Percentiles rank a stretch among this genome's conserved stretches.
These are phyloP conservation scores for Capsicum chinense DNA, from an alignment of 257 asterid species.

Conservation along the genomic window DNA sequence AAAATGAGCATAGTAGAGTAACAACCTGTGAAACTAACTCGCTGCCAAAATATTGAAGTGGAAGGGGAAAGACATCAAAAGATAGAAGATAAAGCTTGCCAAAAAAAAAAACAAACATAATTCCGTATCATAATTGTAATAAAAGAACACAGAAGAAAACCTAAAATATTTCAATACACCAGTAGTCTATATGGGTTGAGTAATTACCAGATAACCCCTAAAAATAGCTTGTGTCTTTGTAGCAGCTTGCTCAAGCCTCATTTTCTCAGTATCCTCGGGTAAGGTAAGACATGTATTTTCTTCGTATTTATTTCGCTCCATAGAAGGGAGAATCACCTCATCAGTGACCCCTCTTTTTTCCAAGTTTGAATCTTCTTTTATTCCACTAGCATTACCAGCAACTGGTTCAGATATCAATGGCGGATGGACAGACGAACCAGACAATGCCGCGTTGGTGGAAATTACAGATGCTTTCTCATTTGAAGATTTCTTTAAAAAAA, in stretches of 20 bases:
- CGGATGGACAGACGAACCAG: conserved; percentile 40
- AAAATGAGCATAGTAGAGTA: not conserved
- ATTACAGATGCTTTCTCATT: conserved; percentile 47
- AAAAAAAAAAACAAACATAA: not conserved
- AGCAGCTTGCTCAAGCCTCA: conserved; percentile 62
- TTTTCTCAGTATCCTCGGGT: conserved; percentile 39
- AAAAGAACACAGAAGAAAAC: not conserved
- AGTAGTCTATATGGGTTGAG: not conserved
- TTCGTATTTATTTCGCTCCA: conserved; percentile 39
- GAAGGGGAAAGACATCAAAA: not conserved
- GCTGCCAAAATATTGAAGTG: not conserved
- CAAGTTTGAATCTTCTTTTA: conserved; percentile 34
- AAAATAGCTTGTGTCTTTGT: conserved; percentile 52
- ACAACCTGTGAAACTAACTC: not conserved
- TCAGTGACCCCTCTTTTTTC: conserved; percentile 37
- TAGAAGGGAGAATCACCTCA: conserved; percentile 36
- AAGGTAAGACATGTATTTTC: conserved; percentile 32
- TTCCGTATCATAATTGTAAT: not conserved
- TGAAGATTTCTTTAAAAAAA: conserved; percentile 47
- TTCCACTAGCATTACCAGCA: conserved; percentile 33
- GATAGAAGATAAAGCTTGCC: not conserved
- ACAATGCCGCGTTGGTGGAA: conserved; percentile 42
- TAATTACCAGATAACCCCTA: conserved; percentile 56
- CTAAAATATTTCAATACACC: not conserved
- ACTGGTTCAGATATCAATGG: conserved; percentile 43